These are phyloP conservation scores for Talaromyces wortmannii DNA, from an alignment of 495 filamentous ascomycete genomes.

Conservation along the genomic window DNA sequence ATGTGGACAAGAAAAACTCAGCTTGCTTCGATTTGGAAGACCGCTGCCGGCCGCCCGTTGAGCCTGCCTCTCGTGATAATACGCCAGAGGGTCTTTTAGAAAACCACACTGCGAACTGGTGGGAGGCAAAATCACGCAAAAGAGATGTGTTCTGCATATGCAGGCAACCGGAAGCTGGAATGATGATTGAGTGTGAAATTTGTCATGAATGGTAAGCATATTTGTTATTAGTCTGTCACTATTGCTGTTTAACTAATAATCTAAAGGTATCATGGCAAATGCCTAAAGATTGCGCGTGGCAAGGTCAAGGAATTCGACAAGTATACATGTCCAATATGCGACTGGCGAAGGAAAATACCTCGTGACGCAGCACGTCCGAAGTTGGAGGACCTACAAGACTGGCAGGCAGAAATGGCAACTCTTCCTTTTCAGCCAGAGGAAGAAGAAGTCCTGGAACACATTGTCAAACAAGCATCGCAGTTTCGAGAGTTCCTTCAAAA, in stretches of 20 bases:
- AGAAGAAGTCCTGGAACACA: constrained; percentile 73
- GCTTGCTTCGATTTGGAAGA: constrained; percentile 93
- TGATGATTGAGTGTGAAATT: constrained; percentile 99
- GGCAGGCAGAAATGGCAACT: constrained; percentile 75
- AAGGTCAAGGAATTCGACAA: constrained; percentile 98
- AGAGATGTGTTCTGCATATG: constrained; percentile 97
- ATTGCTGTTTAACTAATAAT: constrained; percentile 7
- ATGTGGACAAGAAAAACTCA: constrained; percentile 79
- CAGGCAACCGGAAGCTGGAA: constrained; percentile 82
- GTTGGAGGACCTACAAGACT: constrained; percentile 81
- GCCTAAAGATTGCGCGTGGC: constrained; percentile 93
- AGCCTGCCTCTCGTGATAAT: constrained; percentile 82
- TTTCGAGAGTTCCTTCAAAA: constrained; percentile 79
- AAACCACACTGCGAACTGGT: constrained; percentile 29
- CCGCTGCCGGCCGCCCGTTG: constrained; percentile 80
- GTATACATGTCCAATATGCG: constrained; percentile 97
- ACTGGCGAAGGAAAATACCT: constrained; percentile 95
- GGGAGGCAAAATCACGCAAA: constrained; percentile 41
- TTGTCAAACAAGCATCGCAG: constrained; percentile 73
- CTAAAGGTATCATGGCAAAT: constrained; percentile 90
- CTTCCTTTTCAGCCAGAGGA: constrained; percentile 97
- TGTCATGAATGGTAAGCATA: constrained; percentile 87
- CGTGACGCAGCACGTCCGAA: constrained; percentile 97
- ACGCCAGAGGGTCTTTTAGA: constrained; percentile 63
- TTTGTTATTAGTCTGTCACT: too few relatives aligned